These are phyloP conservation scores for Coemansia sp. DNA, from an alignment of 192 early-diverging fungal genomes.

Conservation along the genomic window DNA sequence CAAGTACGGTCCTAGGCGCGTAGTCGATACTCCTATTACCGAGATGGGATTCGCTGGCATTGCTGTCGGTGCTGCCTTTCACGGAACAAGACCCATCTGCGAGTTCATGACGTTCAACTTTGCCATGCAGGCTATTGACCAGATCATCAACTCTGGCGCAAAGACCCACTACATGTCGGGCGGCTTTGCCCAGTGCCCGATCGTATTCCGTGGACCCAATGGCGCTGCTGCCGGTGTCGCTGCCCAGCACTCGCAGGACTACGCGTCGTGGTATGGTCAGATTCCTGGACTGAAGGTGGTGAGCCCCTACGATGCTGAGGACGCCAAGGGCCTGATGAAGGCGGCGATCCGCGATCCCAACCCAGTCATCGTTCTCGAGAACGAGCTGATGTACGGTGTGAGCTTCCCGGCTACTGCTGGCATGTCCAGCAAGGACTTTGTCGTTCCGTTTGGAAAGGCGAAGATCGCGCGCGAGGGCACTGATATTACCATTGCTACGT, in stretches of 20 bases:
- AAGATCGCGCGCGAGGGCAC: conserved; percentile 80
- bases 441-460: conserved; percentile 93
- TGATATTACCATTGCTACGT: conserved; percentile 91
- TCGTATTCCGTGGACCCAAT: conserved; percentile 99
- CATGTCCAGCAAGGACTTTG: conserved; percentile 75
- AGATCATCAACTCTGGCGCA: conserved; percentile 98
- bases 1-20: conserved; percentile 95
- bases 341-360: conserved; percentile 97
- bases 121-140: conserved; percentile 99
- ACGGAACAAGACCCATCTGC: conserved; percentile 94
- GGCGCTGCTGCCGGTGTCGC: conserved; percentile 95
- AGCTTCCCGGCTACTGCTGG: conserved; percentile 82
- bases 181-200: conserved; percentile 80
- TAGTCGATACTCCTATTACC: conserved; percentile 98
- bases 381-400: conserved; percentile 97
- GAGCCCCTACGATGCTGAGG: conserved; percentile 93
- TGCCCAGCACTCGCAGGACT: conserved; percentile 99
- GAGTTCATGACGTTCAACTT: conserved; percentile 99
- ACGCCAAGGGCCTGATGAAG: conserved; percentile 97
- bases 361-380: conserved; percentile 94
- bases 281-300: conserved; percentile 97
- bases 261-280: conserved; percentile 97
- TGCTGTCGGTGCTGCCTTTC: conserved; percentile 90
- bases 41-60: conserved; percentile 98
- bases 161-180: conserved; percentile 99